phyloP scores from a whole-genome alignment of 306 rosid genomes.

The Alnus rubra region DNA sequence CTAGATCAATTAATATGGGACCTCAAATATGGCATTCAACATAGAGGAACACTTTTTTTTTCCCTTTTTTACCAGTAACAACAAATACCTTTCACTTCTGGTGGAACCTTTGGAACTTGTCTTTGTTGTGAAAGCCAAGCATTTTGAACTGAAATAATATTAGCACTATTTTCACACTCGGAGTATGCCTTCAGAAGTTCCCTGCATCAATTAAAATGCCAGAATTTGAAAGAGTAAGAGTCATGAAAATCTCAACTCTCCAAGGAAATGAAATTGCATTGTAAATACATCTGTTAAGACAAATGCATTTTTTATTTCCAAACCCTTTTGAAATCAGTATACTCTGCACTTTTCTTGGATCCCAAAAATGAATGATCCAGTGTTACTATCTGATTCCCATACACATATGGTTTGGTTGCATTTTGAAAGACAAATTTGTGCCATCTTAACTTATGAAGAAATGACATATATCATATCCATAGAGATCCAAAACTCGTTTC shows the following conservation, averaged over 20 bases:
- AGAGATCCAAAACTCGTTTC: background rate
- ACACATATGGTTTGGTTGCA: background rate
- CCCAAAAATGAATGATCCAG: background rate
- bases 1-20: background rate
- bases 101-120: constrained; percentile 51
- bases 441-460: background rate
- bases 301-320: constrained; percentile 9
- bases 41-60: background rate
- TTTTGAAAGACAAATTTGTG: background rate
- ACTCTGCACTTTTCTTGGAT: background rate
- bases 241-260: constrained; percentile 16
- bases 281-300: background rate
- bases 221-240: background rate
- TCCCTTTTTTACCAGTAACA: background rate
- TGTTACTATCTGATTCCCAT: background rate
- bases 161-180: constrained; percentile 72
- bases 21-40: background rate
- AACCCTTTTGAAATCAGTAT: constrained; percentile 11
- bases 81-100: constrained; percentile 55
- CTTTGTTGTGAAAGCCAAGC: constrained; percentile 73
- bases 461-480: background rate
- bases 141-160: constrained; percentile 79
- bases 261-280: constrained; percentile 10
- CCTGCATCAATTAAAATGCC: constrained; percentile 42
- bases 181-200: constrained; percentile 88